A percentile compares a stretch with the other conserved stretches of the same genome.
Evolutionary conservation across 768 basidiomycete species (phyloP).

Genomic region (Agaricus sinodeliciosus): DNA sequence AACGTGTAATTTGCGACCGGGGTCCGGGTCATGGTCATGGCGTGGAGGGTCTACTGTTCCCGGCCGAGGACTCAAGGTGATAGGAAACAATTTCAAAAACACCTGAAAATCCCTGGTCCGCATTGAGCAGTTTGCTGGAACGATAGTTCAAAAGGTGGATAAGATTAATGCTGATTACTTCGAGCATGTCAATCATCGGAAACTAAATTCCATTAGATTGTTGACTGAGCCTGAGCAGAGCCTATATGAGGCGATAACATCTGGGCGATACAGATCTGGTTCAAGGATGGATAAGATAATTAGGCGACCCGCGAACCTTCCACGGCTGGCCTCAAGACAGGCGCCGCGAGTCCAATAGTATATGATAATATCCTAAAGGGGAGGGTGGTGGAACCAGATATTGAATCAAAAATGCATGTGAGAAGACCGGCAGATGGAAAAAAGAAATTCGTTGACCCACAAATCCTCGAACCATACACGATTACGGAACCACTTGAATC

Average conservation of each 20-base stretch:
- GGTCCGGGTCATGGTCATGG: constrained; percentile 60
- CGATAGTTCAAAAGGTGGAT: constrained; percentile 12
- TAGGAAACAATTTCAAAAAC: constrained; percentile 32
- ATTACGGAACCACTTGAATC: constrained; percentile 82
- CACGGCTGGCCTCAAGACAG: background rate
- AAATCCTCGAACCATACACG: constrained; percentile 2
- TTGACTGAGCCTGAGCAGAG: constrained; percentile 35
- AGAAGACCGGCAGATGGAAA: constrained; percentile 7
- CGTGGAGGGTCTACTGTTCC: constrained; percentile 53
- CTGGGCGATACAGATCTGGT: constrained; percentile 2
- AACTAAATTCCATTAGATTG: constrained; percentile 24
- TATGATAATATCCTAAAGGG: background rate
- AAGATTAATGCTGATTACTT: constrained; percentile 15
- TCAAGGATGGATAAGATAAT: background rate
- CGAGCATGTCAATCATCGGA: constrained; percentile 18
- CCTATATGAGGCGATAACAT: constrained; percentile 17
- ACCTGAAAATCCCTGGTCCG: constrained; percentile 6
- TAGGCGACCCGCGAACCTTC: constrained; percentile 13
- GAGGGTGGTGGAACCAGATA: background rate
- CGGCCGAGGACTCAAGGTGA: constrained; percentile 50
- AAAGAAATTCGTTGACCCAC: constrained; percentile 5
- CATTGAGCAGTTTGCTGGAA: background rate
- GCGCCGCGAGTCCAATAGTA: background rate
- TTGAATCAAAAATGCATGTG: constrained; percentile 4
- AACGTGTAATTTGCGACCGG: constrained; percentile 66